Percentiles rank a stretch among this genome's conserved stretches.
Conservation (phyloP, 768 basidiomycete species). For the Austroboletus eburneus region DNA sequence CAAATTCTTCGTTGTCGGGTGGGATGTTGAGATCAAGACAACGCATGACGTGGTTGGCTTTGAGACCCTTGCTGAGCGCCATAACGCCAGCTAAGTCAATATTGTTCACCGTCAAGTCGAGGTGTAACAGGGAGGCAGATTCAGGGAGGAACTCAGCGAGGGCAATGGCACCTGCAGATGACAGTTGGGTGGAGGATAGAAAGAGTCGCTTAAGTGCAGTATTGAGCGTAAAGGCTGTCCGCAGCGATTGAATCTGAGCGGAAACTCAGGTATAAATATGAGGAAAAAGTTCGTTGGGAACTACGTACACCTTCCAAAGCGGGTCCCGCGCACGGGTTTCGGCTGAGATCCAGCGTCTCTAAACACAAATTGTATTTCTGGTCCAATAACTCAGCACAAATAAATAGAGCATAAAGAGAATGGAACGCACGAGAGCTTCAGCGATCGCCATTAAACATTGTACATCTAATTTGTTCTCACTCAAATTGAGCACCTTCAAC, state of each 20-base stretch:
- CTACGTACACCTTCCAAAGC: constrained; percentile 79
- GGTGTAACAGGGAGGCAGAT: constrained; percentile 78
- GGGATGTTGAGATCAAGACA: constrained; percentile 94
- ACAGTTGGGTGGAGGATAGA: constrained; percentile 77
- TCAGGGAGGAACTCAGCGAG: constrained; percentile 97
- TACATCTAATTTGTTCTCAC: constrained; percentile 91
- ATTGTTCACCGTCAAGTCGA: constrained; percentile 82
- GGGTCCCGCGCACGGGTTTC: constrained; percentile 92
- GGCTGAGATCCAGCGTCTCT: constrained; percentile 90
- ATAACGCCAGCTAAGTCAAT: constrained; percentile 90
- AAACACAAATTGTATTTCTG: constrained; percentile 94
- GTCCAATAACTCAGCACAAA: not conserved
- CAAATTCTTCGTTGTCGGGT: constrained; percentile 76
- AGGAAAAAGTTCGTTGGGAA: too few species aligned
- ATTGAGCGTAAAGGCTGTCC: constrained; percentile 91
- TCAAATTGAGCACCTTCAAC: constrained; percentile 87
- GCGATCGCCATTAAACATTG: constrained; percentile 75
- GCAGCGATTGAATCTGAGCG: constrained; percentile 72
- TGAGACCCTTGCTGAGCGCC: constrained; percentile 84
- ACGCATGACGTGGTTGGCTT: constrained; percentile 79
- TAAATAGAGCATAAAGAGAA: not conserved
- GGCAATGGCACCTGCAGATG: constrained; percentile 84
- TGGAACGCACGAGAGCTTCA: constrained; percentile 72
- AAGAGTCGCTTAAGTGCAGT: constrained; percentile 89
- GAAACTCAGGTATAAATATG: too few species aligned